Evolutionary conservation across 73 alveolate genomes (phyloP).

Genomic region (Tetrahymena thermophila): DNA sequence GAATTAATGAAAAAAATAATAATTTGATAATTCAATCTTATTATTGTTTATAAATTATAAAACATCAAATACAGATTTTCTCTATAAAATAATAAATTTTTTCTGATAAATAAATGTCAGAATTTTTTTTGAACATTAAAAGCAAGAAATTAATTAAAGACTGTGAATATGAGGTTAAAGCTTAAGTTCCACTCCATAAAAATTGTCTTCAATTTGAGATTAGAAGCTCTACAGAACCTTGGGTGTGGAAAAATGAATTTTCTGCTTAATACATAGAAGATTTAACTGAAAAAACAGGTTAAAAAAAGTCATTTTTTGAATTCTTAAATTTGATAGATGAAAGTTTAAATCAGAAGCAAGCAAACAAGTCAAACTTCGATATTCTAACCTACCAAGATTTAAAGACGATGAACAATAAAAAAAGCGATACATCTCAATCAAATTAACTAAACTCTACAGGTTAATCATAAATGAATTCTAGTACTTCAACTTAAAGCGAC

Average conservation of each 20-base stretch:
- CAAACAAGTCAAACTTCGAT: conserved; percentile 10
- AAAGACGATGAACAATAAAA: conserved; percentile 17
- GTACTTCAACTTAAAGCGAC: not conserved
- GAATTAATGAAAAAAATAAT: not conserved
- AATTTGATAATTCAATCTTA: too few relatives aligned
- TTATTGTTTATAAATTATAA: too few relatives aligned
- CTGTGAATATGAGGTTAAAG: not conserved
- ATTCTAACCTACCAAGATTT: conserved; percentile 41
- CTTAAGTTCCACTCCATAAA: not conserved
- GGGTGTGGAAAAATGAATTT: conserved; percentile 34
- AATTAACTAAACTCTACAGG: not conserved
- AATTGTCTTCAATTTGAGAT: not conserved
- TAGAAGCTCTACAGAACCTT: not conserved
- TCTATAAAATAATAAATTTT: too few relatives aligned
- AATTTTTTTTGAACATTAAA: not conserved
- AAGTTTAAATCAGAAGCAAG: not conserved
- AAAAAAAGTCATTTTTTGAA: conserved; percentile 9
- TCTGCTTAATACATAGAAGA: conserved; percentile 44
- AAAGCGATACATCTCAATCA: not conserved
- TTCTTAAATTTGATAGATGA: conserved; percentile 26
- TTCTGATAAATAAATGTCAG: not conserved
- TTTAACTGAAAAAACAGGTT: conserved; percentile 45
- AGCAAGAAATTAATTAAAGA: not conserved
- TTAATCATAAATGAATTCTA: not conserved
- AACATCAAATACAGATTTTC: not conserved